Percentiles rank a stretch among this genome's conserved stretches.
These are phyloP conservation scores for Pichia phayaonensis DNA, from an alignment of 805 yeast species.

Conservation along the genomic window DNA sequence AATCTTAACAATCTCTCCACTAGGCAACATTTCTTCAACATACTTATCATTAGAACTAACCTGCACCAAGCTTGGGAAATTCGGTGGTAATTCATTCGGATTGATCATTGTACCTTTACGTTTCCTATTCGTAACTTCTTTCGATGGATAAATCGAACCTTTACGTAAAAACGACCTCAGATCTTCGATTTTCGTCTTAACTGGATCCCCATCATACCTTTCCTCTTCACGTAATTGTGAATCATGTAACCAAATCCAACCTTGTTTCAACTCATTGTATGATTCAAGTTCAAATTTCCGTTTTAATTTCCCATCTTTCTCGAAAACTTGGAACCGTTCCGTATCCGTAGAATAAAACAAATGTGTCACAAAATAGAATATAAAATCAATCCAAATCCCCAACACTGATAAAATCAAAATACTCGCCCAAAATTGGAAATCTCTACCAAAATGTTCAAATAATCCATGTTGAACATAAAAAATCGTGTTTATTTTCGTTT, in stretches of 20 bases:
- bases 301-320: constrained; percentile 59
- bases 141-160: constrained; percentile 28
- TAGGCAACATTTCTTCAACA: constrained; percentile 58
- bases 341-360: constrained; percentile 63
- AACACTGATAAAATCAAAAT: constrained; percentile 48
- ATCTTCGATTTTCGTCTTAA: constrained; percentile 17
- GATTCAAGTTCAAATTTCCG: constrained; percentile 67
- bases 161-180: constrained; percentile 27
- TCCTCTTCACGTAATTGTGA: constrained; percentile 23
- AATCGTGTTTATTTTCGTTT: constrained; percentile 43
- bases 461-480: constrained; percentile 70
- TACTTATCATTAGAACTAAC: constrained; percentile 30
- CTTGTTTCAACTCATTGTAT: constrained; percentile 62
- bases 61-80: constrained; percentile 31
- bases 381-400: constrained; percentile 60
- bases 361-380: constrained; percentile 48
- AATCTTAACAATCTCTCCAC: constrained; percentile 52
- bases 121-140: constrained; percentile 33
- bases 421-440: constrained; percentile 82
- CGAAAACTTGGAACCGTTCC: constrained; percentile 71
- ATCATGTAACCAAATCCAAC: constrained; percentile 58
- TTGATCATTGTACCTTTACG: constrained; percentile 41
- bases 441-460: constrained; percentile 64
- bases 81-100: constrained; percentile 45
- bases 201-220: constrained; percentile 12